Evolutionary conservation across 345 rosid species (phyloP).

Genomic region (Gossypium mustelinum): DNA sequence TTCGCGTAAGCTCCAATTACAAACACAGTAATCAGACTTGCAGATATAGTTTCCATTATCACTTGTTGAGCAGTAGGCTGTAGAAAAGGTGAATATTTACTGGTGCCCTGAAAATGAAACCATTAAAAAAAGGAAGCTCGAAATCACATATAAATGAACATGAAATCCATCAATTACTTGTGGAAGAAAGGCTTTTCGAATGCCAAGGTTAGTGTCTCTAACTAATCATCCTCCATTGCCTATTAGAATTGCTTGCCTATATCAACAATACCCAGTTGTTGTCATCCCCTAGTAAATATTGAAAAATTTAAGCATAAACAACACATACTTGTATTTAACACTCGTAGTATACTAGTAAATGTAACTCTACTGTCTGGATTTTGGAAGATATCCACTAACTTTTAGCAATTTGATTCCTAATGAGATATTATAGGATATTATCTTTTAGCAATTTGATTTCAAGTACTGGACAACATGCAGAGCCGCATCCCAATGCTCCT

Average conservation of each 20-base stretch:
- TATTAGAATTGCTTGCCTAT: conserved; percentile 74
- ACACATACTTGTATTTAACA: background rate
- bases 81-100: conserved; percentile 64
- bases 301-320: background rate
- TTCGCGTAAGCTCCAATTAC: conserved; percentile 71
- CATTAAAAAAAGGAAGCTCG: too few species aligned
- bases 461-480: background rate
- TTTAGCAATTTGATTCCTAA: conserved; percentile 51
- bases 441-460: too few species aligned
- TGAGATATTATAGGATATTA: too few species aligned
- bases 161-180: conserved; percentile 33
- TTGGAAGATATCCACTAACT: conserved; percentile 87
- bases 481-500: too few species aligned
- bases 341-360: background rate
- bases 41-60: conserved; percentile 53
- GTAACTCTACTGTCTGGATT: background rate
- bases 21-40: conserved; percentile 56
- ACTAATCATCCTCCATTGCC: conserved; percentile 51
- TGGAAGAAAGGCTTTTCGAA: conserved; percentile 73
- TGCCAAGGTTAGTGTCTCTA: conserved; percentile 29
- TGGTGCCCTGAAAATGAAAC: conserved; percentile 50
- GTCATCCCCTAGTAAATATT: conserved; percentile 38
- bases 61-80: conserved; percentile 88
- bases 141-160: background rate
- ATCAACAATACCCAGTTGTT: conserved; percentile 62